A percentile compares a stretch with the other conserved stretches of the same genome.
Conservation (phyloP, 768 basidiomycete species). For the Nidularia pulvinata region DNA sequence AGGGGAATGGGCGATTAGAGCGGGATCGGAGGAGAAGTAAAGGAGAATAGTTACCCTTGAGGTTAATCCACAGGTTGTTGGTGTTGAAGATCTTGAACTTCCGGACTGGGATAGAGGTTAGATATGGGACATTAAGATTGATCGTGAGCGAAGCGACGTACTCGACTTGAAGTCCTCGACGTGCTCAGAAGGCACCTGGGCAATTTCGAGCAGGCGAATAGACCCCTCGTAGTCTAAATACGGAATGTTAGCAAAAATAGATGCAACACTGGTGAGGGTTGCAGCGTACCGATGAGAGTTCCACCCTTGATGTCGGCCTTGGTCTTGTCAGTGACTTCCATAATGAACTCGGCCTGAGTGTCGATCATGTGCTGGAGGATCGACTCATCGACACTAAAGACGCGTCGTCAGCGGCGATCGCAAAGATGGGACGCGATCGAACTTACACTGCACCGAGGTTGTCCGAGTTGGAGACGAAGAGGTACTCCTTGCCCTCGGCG, state of each 20-base stretch:
- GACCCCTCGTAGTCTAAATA: conserved; percentile 76
- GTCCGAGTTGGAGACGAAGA: conserved; percentile 97
- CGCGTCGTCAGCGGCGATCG: not conserved
- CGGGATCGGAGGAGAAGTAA: not conserved
- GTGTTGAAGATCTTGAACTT: conserved; percentile 97
- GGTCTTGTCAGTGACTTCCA: conserved; percentile 98
- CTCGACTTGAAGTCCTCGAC: conserved; percentile 92
- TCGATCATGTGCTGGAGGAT: conserved; percentile 90
- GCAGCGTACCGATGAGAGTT: conserved; percentile 65
- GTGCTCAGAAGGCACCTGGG: conserved; percentile 92
- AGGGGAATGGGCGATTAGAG: conserved; percentile 3
- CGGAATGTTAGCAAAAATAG: conserved; percentile 1
- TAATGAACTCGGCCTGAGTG: conserved; percentile 81
- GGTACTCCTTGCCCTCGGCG: conserved; percentile 92
- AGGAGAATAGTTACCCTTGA: conserved; percentile 51
- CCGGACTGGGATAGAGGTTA: conserved; percentile 40
- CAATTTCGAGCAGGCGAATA: conserved; percentile 89
- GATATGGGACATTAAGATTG: not conserved
- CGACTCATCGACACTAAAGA: conserved; percentile 68
- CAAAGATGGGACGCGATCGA: not conserved
- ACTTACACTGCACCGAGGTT: conserved; percentile 90
- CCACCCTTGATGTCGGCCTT: conserved; percentile 89
- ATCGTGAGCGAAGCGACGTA: conserved; percentile 16
- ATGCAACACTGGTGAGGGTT: not conserved
- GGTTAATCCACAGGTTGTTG: conserved; percentile 81